Evolutionary conservation across 345 rosid species (phyloP), one percentile per base, ranked within the genome.

Genomic region (Populus euphratica): DNA sequence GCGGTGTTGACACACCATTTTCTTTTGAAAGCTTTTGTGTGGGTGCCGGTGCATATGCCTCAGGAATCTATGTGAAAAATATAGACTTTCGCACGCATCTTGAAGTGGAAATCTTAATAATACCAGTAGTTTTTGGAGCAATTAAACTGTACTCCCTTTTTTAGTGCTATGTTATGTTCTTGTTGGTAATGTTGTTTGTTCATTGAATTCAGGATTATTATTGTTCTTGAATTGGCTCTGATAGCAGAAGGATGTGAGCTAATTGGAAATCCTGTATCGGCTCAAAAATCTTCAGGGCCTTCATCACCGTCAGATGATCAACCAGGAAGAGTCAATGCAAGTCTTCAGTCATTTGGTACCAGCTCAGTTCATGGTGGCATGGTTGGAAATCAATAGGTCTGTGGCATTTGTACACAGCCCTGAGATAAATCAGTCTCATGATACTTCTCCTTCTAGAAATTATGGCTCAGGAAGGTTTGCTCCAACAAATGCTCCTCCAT

Each of bases 201-300:
- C 10, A 14, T 23, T 62, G 68, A 36, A 67, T 31, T 64, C 90
- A 94, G 98, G 93, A 86, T 94, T 84, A 87, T 94, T 72, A 80
- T 93, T 39, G 81, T 93, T 70, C 73, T 88, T 72, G 86, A 89
- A 41, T 38, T 94, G 91, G 93, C 85, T 9, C 86, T 94, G 43
- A 27, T 90, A 35, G 47, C 54, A 44, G 86, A 81, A 80, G 86
- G 81, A 67, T 86, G 76, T 66, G 81, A 83, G 75, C 72, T 83
- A 6, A 88, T 93, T 83, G 92, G 94, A 52, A 82, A 87, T 52
- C 89, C 89, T 81, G 86, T 78, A 43, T 59, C 74, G 3, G 67
- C 72, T 14, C 83, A 79, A 66, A 88, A 79, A 75, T 61, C 82
- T 78, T 52, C 75, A 47, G 83, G 80, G 39, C 81, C 77, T 71